Conservation (phyloP, 352 stramenopile genomes). For the Globisporangium spiculum region DNA sequence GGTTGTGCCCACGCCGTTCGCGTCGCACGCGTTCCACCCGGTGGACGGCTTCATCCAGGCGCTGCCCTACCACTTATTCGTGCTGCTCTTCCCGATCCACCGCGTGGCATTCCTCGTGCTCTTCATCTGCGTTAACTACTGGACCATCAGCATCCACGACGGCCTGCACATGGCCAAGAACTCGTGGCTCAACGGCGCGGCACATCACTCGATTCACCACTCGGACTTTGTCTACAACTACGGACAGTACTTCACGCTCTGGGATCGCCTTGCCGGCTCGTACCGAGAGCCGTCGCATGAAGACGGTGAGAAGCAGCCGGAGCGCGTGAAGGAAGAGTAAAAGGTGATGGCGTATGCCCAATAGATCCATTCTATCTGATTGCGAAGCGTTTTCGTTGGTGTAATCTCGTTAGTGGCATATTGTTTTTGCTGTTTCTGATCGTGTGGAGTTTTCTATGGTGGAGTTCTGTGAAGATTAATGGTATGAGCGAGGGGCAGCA, state of each 20-base stretch:
- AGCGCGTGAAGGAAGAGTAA: conserved; percentile 7
- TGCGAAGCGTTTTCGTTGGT: background rate
- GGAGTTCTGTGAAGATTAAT: background rate
- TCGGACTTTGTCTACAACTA: conserved; percentile 73
- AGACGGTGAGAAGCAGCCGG: conserved; percentile 5
- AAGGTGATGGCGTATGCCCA: background rate
- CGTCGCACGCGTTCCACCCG: conserved; percentile 71
- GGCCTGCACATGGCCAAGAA: conserved; percentile 53
- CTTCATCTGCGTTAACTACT: conserved; percentile 69
- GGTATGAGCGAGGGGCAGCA: background rate
- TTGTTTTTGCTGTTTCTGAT: background rate
- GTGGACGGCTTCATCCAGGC: conserved; percentile 70
- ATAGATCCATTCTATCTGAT: background rate
- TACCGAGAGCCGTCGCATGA: conserved; percentile 44
- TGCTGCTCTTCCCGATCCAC: conserved; percentile 65
- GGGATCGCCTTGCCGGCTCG: conserved; percentile 62
- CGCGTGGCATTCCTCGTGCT: conserved; percentile 52
- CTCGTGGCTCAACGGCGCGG: conserved; percentile 59
- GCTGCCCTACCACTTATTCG: conserved; percentile 66
- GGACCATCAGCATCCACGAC: conserved; percentile 81
- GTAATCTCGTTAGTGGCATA: background rate
- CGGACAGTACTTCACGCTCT: conserved; percentile 75
- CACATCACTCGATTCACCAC: conserved; percentile 68
- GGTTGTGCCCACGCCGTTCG: conserved; percentile 67
- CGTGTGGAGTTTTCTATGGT: background rate